These are phyloP conservation scores for Fraxinus latifolia DNA, from an alignment of 305 asterid species.

Conservation along the genomic window DNA sequence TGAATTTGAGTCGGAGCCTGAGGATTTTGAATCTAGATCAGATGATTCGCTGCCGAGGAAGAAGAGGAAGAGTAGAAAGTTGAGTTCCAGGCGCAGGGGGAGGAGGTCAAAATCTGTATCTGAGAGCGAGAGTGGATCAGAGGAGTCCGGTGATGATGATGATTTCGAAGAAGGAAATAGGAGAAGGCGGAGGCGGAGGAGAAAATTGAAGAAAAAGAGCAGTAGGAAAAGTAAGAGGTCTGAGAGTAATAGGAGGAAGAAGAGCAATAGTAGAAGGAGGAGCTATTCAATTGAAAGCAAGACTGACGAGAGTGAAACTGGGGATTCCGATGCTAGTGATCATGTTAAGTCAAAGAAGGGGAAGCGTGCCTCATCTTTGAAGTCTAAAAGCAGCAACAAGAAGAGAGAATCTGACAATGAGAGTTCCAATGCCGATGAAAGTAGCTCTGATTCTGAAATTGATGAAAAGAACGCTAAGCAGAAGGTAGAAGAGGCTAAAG, in stretches of 20 bases:
- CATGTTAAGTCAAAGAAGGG: not conserved
- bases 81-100: constrained; percentile 35
- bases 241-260: not conserved
- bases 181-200: not conserved
- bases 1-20: constrained; percentile 39
- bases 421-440: not conserved
- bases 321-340: not conserved
- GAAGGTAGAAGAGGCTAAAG: constrained; percentile 36
- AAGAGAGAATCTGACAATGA: not conserved
- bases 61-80: constrained; percentile 32
- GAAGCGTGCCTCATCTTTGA: not conserved
- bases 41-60: constrained; percentile 33
- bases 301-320: not conserved
- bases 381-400: not conserved
- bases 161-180: not conserved
- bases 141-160: not conserved
- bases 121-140: constrained; percentile 47
- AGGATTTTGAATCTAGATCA: constrained; percentile 44
- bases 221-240: not conserved
- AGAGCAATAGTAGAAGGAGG: not conserved
- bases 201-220: not conserved
- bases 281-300: not conserved
- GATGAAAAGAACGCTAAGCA: constrained; percentile 32
- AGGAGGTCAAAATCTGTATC: constrained; percentile 37
- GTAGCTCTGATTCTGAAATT: constrained; percentile 14